A percentile compares a stretch with the other conserved stretches of the same genome.
These are phyloP conservation scores for Diddensiella caesifluorescens DNA, from an alignment of 805 yeast species.

Conservation along the genomic window DNA sequence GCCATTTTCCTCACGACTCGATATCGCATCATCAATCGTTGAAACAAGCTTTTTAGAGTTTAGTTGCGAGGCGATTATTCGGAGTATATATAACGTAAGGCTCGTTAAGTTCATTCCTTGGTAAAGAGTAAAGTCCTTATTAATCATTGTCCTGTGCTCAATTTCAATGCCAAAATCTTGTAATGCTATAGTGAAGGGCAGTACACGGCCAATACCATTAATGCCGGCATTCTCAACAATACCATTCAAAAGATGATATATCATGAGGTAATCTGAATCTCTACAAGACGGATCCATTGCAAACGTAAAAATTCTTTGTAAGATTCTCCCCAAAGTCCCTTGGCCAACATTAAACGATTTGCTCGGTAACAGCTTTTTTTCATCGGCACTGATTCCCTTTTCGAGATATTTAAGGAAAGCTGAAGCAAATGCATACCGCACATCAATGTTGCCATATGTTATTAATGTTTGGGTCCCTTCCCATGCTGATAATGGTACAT, in stretches of 20 bases:
- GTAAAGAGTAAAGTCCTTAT: constrained; percentile 6
- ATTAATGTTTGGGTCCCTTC: constrained; percentile 29
- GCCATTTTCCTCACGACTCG: constrained; percentile 5
- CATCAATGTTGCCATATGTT: constrained; percentile 18
- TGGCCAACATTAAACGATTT: constrained; percentile 6
- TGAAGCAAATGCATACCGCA: constrained; percentile 22
- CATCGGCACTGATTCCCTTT: constrained; percentile 9
- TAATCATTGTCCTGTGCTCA: constrained; percentile 2
- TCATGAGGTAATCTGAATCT: constrained; percentile 8
- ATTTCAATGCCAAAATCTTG: constrained; percentile 10
- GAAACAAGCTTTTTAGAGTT: background rate
- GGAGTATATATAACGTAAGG: constrained; percentile 6
- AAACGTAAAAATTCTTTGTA: constrained; percentile 5
- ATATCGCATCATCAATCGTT: background rate
- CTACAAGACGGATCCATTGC: constrained; percentile 8
- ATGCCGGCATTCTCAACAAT: constrained; percentile 12
- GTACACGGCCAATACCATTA: constrained; percentile 12
- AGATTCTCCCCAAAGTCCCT: constrained; percentile 14
- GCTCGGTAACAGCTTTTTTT: constrained; percentile 4
- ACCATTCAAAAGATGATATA: constrained; percentile 9
- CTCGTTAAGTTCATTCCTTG: constrained; percentile 12
- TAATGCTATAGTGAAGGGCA: constrained; percentile 16
- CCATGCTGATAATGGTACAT: constrained; percentile 27
- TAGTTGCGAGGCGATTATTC: constrained; percentile 5
- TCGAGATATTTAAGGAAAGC: constrained; percentile 24